Percentiles rank a stretch among this genome's conserved stretches.
phyloP scores from a whole-genome alignment of 176 grass and related monocot genomes.

The Triticum timopheevii region DNA sequence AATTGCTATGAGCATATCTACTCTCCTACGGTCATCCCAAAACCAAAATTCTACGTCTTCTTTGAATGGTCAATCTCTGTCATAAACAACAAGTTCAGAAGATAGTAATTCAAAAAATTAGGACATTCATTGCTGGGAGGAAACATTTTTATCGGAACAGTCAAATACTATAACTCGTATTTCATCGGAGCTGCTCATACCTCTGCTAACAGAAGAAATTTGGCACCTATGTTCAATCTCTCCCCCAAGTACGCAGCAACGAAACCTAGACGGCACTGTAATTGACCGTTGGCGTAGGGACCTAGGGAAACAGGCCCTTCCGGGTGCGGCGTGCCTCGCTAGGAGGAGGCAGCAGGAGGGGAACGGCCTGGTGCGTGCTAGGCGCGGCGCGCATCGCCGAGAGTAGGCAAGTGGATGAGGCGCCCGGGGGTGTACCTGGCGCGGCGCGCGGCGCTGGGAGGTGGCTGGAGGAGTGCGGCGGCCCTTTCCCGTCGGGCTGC shows the following conservation, averaged over 20 bases:
- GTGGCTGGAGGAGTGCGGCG: too few species aligned
- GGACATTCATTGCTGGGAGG: neutral
- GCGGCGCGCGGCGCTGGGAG: too few species aligned
- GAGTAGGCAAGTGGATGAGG: too few species aligned
- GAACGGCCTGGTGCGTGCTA: too few species aligned
- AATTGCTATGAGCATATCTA: conserved; percentile 38
- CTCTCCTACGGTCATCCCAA: conserved; percentile 92
- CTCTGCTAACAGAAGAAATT: conserved; percentile 94
- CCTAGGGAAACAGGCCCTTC: too few species aligned
- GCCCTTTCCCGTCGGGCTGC: too few species aligned
- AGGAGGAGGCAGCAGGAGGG: too few species aligned
- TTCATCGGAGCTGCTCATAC: conserved; percentile 16
- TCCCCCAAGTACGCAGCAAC: conserved; percentile 82
- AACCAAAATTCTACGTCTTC: conserved; percentile 99
- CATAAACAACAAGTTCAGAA: conserved; percentile 28
- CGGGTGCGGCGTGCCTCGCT: too few species aligned
- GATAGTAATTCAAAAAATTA: neutral
- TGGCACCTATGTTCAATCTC: conserved; percentile 94
- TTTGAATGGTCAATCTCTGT: conserved; percentile 89
- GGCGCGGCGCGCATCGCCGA: too few species aligned
- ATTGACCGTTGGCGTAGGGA: too few species aligned
- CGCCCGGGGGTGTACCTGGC: too few species aligned
- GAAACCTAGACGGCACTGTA: conserved; percentile 69
- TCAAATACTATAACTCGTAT: neutral
- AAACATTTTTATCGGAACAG: neutral